phyloP scores from a whole-genome alignment of 768 basidiomycete genomes.

The Tylopilus vinaceipallidus region DNA sequence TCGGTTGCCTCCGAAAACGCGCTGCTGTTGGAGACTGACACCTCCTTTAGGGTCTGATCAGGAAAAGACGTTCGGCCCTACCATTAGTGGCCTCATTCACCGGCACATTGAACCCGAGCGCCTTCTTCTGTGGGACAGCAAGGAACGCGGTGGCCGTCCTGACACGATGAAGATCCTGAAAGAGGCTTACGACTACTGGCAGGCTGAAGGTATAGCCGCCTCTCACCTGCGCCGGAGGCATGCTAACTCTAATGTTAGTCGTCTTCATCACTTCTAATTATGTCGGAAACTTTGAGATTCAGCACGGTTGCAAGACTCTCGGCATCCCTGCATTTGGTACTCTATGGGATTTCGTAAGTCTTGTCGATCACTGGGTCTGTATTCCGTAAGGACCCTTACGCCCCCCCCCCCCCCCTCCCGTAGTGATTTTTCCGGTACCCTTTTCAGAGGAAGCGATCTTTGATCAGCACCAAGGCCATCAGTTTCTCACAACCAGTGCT shows the following conservation, averaged over 20 bases:
- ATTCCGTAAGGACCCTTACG: conserved; percentile 2
- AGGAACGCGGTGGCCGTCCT: conserved; percentile 68
- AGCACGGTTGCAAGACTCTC: conserved; percentile 71
- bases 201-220: conserved; percentile 56
- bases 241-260: conserved; percentile 36
- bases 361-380: conserved; percentile 1
- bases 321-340: conserved; percentile 70
- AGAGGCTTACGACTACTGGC: conserved; percentile 65
- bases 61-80: conserved; percentile 82
- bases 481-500: conserved; percentile 4
- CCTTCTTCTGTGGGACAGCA: conserved; percentile 75
- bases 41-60: conserved; percentile 65
- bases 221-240: neutral
- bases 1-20: conserved; percentile 24
- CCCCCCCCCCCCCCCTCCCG: too few species aligned
- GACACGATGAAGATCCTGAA: conserved; percentile 75
- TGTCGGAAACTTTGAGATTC: conserved; percentile 74
- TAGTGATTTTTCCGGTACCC: conserved; percentile 23
- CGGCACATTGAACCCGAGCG: conserved; percentile 73
- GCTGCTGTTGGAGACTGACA: conserved; percentile 8
- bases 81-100: conserved; percentile 70
- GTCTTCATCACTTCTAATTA: conserved; percentile 87
- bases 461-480: neutral
- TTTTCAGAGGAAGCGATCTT: neutral
- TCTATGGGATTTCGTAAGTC: conserved; percentile 63